A percentile compares a stretch with the other conserved stretches of the same genome.
Evolutionary conservation across 1,284 basidiomycete species (phyloP).

Genomic region (Ceratobasidium sp.): DNA sequence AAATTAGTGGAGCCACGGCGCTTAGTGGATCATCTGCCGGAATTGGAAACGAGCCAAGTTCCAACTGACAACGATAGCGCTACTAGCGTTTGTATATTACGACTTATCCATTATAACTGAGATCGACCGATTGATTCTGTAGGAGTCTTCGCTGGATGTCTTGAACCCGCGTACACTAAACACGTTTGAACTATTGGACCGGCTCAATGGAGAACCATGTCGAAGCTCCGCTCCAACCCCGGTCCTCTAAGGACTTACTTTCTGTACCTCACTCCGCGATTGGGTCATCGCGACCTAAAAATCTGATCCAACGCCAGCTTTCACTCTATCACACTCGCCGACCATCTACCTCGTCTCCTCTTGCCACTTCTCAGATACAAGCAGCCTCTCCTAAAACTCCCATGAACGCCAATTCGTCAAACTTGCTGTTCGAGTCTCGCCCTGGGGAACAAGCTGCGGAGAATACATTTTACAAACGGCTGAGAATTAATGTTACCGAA

Average conservation of each 20-base stretch:
- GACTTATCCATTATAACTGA: neutral
- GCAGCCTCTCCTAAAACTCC: conserved; percentile 20
- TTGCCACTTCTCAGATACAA: conserved; percentile 31
- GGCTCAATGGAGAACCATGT: conserved; percentile 28
- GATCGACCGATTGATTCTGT: neutral
- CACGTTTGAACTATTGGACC: neutral
- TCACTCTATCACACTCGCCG: conserved; percentile 33
- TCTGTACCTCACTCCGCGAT: conserved; percentile 16
- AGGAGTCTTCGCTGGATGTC: neutral
- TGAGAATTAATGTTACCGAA: conserved; percentile 76
- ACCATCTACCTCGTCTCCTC: conserved; percentile 33
- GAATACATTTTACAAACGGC: conserved; percentile 43
- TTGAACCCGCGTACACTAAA: neutral
- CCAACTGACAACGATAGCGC: neutral
- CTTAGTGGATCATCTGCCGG: neutral
- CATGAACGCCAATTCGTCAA: conserved; percentile 3
- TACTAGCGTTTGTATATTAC: neutral
- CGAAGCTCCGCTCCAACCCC: neutral
- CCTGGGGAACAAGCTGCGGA: conserved; percentile 21
- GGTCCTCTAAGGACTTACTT: conserved; percentile 20
- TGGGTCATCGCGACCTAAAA: conserved; percentile 32
- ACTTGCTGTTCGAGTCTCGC: neutral
- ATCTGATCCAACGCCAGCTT: conserved; percentile 6
- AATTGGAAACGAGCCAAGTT: conserved; percentile 1
- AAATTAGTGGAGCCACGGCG: conserved; percentile 16